A percentile compares a stretch with the other conserved stretches of the same genome.
phyloP scores from a whole-genome alignment of 2,329 filamentous ascomycete genomes.

The Penicillium janthinellum region DNA sequence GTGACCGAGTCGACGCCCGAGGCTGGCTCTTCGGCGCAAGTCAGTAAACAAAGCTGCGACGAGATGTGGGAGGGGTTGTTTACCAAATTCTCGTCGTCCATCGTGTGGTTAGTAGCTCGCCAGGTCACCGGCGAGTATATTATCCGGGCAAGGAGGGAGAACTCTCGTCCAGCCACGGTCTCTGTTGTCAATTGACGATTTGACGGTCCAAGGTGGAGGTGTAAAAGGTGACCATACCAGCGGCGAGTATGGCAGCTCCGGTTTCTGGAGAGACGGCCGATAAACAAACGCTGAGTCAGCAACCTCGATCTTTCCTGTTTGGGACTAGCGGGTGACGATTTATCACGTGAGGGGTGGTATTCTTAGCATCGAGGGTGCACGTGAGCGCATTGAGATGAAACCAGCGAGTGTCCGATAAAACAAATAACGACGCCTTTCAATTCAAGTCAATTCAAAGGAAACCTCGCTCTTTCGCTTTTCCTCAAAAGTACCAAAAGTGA shows the following conservation, averaged over 20 bases:
- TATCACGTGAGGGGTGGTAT: conserved; percentile 10
- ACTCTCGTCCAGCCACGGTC: conserved; percentile 29
- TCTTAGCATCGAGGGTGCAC: conserved; percentile 5
- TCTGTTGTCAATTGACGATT: conserved; percentile 13
- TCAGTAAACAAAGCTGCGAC: conserved; percentile 16
- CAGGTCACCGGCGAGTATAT: conserved; percentile 28
- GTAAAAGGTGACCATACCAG: conserved; percentile 15
- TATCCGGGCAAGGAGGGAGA: conserved; percentile 27
- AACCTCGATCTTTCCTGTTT: conserved; percentile 5
- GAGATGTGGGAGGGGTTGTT: conserved; percentile 7
- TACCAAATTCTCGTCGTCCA: conserved; percentile 41
- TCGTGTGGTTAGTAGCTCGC: conserved; percentile 27
- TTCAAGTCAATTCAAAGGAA: neutral
- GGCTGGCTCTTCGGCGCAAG: conserved; percentile 27
- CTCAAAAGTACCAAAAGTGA: neutral
- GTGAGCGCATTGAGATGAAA: conserved; percentile 6
- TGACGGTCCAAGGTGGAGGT: conserved; percentile 7
- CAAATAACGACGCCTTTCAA: neutral
- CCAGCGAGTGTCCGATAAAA: neutral
- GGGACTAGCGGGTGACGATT: conserved; percentile 12
- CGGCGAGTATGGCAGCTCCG: conserved; percentile 17
- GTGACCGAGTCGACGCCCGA: conserved; percentile 29
- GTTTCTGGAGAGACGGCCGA: conserved; percentile 37
- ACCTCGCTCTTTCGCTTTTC: neutral
- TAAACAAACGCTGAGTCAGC: conserved; percentile 43